Conservation (phyloP, 495 filamentous ascomycete genomes). For the Tetracladium marchalianum region DNA sequence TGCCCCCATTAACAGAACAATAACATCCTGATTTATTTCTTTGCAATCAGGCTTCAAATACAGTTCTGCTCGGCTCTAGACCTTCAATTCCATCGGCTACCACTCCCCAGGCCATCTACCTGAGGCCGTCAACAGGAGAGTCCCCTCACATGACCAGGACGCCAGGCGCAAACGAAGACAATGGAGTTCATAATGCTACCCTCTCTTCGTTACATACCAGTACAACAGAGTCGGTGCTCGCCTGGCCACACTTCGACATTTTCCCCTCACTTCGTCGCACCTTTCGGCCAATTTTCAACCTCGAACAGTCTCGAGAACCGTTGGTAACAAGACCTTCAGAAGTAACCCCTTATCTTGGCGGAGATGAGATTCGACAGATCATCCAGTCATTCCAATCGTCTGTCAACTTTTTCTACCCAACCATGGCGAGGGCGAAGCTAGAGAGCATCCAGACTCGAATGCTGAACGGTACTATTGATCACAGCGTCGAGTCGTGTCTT, state of each 20-base stretch:
- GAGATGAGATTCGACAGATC: conserved; percentile 27
- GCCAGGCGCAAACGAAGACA: too few relatives aligned
- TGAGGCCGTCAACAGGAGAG: too few relatives aligned
- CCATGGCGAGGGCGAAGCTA: conserved; percentile 18
- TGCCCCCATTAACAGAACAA: background rate
- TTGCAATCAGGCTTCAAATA: background rate
- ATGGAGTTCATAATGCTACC: conserved; percentile 23
- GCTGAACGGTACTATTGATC: conserved; percentile 11
- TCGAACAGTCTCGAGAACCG: conserved; percentile 20
- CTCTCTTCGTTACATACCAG: conserved; percentile 23
- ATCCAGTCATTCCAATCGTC: conserved; percentile 22
- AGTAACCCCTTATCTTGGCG: conserved; percentile 25
- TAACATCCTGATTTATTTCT: background rate
- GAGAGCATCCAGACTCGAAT: conserved; percentile 10
- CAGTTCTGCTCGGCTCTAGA: background rate
- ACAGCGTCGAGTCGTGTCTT: conserved; percentile 18
- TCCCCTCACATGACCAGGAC: too few relatives aligned
- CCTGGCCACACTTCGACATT: conserved; percentile 21
- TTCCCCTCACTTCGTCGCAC: conserved; percentile 23
- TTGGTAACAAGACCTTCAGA: conserved; percentile 8
- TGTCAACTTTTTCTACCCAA: conserved; percentile 31
- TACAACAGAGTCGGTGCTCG: conserved; percentile 24
- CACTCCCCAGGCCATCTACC: too few relatives aligned
- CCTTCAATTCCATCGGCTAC: too few relatives aligned
- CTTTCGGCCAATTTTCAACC: conserved; percentile 24